phyloP scores from a whole-genome alignment of 805 yeast species.

The Nakazawaea holstii region DNA sequence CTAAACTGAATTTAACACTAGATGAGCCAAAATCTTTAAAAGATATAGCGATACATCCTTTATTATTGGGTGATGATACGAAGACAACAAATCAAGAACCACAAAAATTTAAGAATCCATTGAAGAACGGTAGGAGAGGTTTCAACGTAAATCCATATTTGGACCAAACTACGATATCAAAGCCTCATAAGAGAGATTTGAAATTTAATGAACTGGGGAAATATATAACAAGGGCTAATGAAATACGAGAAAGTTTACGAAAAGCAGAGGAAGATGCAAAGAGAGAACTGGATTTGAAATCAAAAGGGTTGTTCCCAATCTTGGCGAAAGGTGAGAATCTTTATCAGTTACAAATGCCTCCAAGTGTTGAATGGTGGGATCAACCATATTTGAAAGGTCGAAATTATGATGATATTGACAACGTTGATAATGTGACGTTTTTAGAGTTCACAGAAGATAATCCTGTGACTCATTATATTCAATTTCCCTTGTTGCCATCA shows the following conservation, averaged over 20 bases:
- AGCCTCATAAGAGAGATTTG: slow-evolving; percentile 31
- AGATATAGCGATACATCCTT: slow-evolving; percentile 8
- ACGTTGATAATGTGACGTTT: slow-evolving; percentile 23
- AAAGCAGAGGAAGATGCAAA: slow-evolving; percentile 29
- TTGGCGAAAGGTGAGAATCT: slow-evolving; percentile 48
- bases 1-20: neutral
- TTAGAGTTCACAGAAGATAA: slow-evolving; percentile 31
- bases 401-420: slow-evolving; percentile 30
- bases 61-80: neutral
- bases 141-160: slow-evolving; percentile 27
- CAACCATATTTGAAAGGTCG: slow-evolving; percentile 39
- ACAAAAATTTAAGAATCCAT: neutral
- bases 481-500: slow-evolving; percentile 62
- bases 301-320: slow-evolving; percentile 44
- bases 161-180: slow-evolving; percentile 16
- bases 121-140: slow-evolving; percentile 14
- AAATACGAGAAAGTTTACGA: slow-evolving; percentile 35
- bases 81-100: neutral
- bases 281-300: slow-evolving; percentile 23
- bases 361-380: slow-evolving; percentile 90
- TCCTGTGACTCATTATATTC: slow-evolving; percentile 66
- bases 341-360: slow-evolving; percentile 47
- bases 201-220: slow-evolving; percentile 61
- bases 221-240: slow-evolving; percentile 48
- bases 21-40: slow-evolving; percentile 7